Evolutionary conservation across 495 filamentous ascomycete species (phyloP), one percentile per base, ranked within the genome.

Genomic region (Aspergillus olivimuriae): DNA sequence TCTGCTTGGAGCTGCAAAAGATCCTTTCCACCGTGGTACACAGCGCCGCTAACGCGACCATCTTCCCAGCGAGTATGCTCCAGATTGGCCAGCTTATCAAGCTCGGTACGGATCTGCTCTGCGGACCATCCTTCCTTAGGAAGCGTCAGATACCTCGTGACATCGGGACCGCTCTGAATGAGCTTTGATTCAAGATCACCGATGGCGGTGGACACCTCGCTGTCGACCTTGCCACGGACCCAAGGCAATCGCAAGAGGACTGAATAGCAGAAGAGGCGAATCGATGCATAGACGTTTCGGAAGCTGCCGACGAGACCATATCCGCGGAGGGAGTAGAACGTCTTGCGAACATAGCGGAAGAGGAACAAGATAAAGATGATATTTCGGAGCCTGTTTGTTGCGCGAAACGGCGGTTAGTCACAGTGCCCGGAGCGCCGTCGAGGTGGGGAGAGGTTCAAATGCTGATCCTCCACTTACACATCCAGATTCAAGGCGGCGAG

Each of bases 41-140:
- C 92, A 16, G 92, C 91, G 38, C 92, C 92, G 43, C 87, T 94
- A 31, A 99, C 92, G 37, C 77, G 79, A 16, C 92, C 92, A 66
- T 96, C 89, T 66, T 99, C 92, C 92, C 92, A 99, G 48, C 83
- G 76, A 7, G 89, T 92, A 67, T 95, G 92, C 47, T 96, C 83
- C 87, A 99, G 84, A 26, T 75, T 79, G 21, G 77, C 80, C 48
- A 97, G 69, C 52, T 81, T 78, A 33, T 81, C 77, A 48, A 98
- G 76, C 68, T 96, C 91, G 36, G 80, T 81, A 48, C 79, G 76
- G 14, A 97, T 73, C 53, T 82, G 81, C 10, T 94, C 87, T 20
- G 83, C 71, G 1, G 77, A 75, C 88, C 88, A 90, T 49, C 89
- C 89, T 53, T 95, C 82, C 57, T 85, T 84, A 6, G 92, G 92